Conservation (phyloP, 352 stramenopile genomes). For the Phytophthora hybrid region DNA sequence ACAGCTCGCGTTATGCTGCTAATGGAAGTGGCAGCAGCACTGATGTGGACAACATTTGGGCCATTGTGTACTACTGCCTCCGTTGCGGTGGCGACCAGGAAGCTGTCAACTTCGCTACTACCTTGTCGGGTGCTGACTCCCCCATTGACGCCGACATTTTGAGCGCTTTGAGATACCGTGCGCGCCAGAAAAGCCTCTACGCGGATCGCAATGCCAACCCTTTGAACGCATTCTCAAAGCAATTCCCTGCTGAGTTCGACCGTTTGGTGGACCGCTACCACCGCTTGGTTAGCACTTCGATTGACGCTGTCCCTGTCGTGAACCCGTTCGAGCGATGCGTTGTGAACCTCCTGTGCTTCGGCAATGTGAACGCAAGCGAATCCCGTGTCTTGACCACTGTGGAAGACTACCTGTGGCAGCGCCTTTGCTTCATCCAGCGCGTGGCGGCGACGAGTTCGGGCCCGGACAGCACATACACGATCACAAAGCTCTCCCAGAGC, state of each 20-base stretch:
- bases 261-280: slow-evolving; percentile 75
- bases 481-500: slow-evolving; percentile 67
- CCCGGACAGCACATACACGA: slow-evolving; percentile 70
- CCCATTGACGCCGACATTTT: slow-evolving; percentile 69
- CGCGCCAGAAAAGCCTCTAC: slow-evolving; percentile 64
- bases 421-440: slow-evolving; percentile 82
- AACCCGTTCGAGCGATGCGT: slow-evolving; percentile 84
- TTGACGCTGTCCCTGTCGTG: slow-evolving; percentile 74
- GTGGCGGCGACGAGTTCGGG: slow-evolving; percentile 42
- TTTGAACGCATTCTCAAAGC: slow-evolving; percentile 68
- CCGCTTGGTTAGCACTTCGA: slow-evolving; percentile 72
- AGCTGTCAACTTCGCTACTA: slow-evolving; percentile 64
- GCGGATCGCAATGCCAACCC: slow-evolving; percentile 44
- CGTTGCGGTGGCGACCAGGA: slow-evolving; percentile 79
- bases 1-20: slow-evolving; percentile 70
- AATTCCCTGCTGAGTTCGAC: slow-evolving; percentile 71
- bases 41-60: slow-evolving; percentile 72
- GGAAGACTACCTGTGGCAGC: slow-evolving; percentile 90
- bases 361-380: slow-evolving; percentile 82
- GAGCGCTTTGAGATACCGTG: slow-evolving; percentile 66
- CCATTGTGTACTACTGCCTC: slow-evolving; percentile 83
- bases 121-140: slow-evolving; percentile 47
- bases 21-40: slow-evolving; percentile 45
- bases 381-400: slow-evolving; percentile 80
- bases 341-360: slow-evolving; percentile 83